Evolutionary conservation across 192 early-diverging fungal species (phyloP).

Genomic region (Spizellomyces sp.): DNA sequence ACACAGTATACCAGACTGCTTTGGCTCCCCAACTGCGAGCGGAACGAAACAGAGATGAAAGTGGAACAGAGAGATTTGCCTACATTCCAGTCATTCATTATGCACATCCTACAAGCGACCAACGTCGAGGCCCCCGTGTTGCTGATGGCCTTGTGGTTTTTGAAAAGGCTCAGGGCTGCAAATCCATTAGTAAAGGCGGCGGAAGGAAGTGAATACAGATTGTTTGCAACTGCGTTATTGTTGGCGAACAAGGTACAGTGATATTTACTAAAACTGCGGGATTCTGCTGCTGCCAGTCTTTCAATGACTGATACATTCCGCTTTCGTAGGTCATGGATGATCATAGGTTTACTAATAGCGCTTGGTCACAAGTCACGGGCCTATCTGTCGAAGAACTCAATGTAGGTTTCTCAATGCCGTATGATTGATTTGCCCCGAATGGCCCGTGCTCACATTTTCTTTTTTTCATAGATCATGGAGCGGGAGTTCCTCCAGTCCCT

Average conservation of each 20-base stretch:
- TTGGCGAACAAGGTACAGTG: background rate
- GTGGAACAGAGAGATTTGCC: background rate
- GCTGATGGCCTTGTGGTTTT: background rate
- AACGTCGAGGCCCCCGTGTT: background rate
- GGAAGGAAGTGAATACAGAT: background rate
- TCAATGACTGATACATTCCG: background rate
- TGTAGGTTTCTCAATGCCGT: background rate
- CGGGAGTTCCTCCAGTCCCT: background rate
- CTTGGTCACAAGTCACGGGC: background rate
- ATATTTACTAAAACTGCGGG: background rate
- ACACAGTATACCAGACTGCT: no score
- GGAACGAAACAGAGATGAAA: no score
- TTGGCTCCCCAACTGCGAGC: no score
- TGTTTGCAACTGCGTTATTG: background rate
- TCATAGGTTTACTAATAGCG: background rate
- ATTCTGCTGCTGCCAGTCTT: background rate
- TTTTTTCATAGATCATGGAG: background rate
- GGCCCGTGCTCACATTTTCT: background rate
- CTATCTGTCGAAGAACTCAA: constrained; percentile 1
- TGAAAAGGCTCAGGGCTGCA: background rate
- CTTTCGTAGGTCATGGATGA: background rate
- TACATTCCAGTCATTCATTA: background rate
- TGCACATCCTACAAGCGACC: background rate
- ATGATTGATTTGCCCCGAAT: background rate
- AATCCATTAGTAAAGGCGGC: background rate